Conservation (phyloP, 2,329 filamentous ascomycete species). For the Calonectria fujianensis region DNA sequence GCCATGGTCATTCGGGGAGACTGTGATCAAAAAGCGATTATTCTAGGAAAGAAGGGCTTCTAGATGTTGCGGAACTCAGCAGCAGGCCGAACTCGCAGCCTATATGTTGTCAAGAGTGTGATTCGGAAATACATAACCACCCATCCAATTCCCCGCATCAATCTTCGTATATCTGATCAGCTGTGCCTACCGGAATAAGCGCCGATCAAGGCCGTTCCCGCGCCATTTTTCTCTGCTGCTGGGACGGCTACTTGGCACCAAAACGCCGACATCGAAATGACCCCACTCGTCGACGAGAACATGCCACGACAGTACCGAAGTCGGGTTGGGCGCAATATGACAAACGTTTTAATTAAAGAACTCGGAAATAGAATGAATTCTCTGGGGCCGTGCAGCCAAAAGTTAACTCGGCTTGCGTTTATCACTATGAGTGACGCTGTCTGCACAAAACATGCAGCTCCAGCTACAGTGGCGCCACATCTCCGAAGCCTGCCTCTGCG, state of each 20-base stretch:
- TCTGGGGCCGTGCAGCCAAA: not conserved
- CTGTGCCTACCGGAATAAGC: conserved; percentile 7
- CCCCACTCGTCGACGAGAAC: not conserved
- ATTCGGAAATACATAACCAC: conserved; percentile 27
- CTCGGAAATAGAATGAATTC: not conserved
- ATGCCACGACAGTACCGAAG: not conserved
- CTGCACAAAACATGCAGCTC: not conserved
- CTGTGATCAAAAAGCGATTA: not conserved
- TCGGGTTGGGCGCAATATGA: not conserved
- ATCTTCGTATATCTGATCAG: conserved; percentile 20
- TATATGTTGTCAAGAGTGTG: conserved; percentile 1
- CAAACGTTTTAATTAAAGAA: not conserved
- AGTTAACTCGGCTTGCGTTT: not conserved
- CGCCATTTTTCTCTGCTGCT: not conserved
- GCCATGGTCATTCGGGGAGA: not conserved
- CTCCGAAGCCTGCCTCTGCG: not conserved
- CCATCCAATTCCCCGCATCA: conserved; percentile 17
- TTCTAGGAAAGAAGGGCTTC: not conserved
- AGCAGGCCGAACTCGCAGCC: not conserved
- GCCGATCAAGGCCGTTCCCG: not conserved
- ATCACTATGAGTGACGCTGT: not conserved
- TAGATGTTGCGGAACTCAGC: not conserved
- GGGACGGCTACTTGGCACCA: not conserved
- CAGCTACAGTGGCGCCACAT: not conserved
- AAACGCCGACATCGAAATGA: conserved; percentile 2